Base-by-base conservation (phyloP, 768 basidiomycete genomes). In the Pleurotus cornucopiae region DNA sequence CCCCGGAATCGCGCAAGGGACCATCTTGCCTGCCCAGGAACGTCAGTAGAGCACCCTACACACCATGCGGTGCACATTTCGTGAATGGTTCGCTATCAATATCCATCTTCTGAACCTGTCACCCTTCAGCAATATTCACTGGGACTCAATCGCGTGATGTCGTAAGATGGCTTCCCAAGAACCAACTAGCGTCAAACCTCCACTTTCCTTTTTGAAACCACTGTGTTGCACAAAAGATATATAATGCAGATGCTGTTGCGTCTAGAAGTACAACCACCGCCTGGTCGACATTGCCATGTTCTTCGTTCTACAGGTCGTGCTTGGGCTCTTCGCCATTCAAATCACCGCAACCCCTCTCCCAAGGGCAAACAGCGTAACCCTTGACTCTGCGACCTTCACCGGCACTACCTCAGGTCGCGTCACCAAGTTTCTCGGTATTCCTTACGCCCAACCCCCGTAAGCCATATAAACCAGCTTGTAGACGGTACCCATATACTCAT, bases 381-480 rank as follows among this genome's bases (percentile, higher is more conserved):
- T 82, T 38, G 76, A 77, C 58, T 59, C 67, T 43, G 80, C 71
- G 3, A 78, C 72, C 0, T 73, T 82, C 63, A 68, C 69, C 12
- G 82, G 82, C 9, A 60, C 58, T 12, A 61, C 63, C 6, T 66
- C 64, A 25, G 71, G 72, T 2, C 56, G 57, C 1, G 61, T 69
- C 5, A 64, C 73, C 13, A 70, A 72, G 57, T 84, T 78, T 61
- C 65, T 80, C 2, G 81, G 82, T 1, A 80, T 84, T 34, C 82
- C 82, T 1, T 84, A 79, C 54, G 82, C 80, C 14, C 57, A 75
- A 62, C 76, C 83, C 21, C 81, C 81, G 83, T 84, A 61, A 21
- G 69, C 13, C 43, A 13, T n/a, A 21, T 25, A 6, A 55, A 18
- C 25, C 43, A 40, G n/a, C 39, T 54, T 54, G 18, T 14, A 44